Conservation (phyloP, 352 stramenopile genomes). For the Phytophthora ohioensis region DNA sequence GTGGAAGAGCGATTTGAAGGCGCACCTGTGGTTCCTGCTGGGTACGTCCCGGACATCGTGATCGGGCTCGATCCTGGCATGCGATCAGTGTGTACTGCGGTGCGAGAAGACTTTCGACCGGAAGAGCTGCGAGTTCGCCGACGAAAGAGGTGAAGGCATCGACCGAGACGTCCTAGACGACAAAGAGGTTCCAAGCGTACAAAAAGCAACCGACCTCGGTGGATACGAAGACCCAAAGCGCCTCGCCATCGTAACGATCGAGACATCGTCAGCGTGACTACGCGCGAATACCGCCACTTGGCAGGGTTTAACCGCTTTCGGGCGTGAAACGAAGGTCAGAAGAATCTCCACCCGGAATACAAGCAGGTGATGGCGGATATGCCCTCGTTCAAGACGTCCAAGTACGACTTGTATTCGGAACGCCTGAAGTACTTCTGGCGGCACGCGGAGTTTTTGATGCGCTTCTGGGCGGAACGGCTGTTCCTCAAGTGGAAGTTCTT, state of each 20-base stretch:
- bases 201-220: background rate
- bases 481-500: slow-evolving; percentile 31
- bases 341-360: slow-evolving; percentile 9
- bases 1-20: background rate
- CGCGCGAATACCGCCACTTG: slow-evolving; percentile 26
- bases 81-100: slow-evolving; percentile 15
- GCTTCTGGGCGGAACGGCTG: slow-evolving; percentile 9
- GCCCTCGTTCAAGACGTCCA: slow-evolving; percentile 22
- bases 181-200: background rate
- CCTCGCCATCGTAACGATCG: slow-evolving; percentile 15
- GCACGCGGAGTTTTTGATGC: background rate
- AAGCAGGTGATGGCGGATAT: background rate
- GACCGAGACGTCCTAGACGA: background rate
- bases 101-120: slow-evolving; percentile 15
- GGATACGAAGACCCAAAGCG: slow-evolving; percentile 17
- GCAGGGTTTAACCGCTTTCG: slow-evolving; percentile 24
- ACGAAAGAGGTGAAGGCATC: background rate
- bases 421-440: background rate
- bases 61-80: slow-evolving; percentile 30
- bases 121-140: background rate
- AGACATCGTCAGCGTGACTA: slow-evolving; percentile 19
- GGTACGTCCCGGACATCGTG: slow-evolving; percentile 16
- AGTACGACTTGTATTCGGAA: background rate
- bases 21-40: slow-evolving; percentile 2
- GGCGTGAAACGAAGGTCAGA: slow-evolving; percentile 23